phyloP scores from a whole-genome alignment of 192 early-diverging fungal genomes.

The Entophlyctis luteolus region DNA sequence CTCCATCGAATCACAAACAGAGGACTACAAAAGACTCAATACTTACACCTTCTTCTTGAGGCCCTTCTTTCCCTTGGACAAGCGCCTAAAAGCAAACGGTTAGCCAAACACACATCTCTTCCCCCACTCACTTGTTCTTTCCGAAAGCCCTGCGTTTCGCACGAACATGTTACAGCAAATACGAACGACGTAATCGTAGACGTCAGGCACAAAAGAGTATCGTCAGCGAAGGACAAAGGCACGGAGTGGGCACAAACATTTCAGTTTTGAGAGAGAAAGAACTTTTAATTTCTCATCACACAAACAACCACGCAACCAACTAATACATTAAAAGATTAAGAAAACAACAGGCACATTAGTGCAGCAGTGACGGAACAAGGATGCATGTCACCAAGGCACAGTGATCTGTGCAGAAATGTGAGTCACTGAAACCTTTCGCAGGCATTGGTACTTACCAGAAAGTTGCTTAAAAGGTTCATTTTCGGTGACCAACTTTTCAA shows the following conservation, averaged over 20 bases:
- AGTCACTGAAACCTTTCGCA: too few species aligned
- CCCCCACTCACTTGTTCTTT: constrained; percentile 71
- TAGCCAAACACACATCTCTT: neutral
- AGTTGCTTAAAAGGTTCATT: constrained; percentile 23
- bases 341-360: neutral
- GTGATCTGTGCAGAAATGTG: constrained; percentile 16
- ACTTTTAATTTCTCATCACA: too few species aligned
- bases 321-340: neutral
- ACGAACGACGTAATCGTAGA: too few species aligned
- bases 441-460: constrained; percentile 9
- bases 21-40: constrained; percentile 16
- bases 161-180: too few species aligned
- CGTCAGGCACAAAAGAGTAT: too few species aligned
- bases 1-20: constrained; percentile 16
- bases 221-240: too few species aligned
- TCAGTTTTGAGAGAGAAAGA: too few species aligned
- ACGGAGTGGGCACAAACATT: too few species aligned
- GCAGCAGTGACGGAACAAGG: neutral
- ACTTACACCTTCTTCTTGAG: constrained; percentile 97
- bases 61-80: constrained; percentile 98
- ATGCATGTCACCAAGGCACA: constrained; percentile 16
- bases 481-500: constrained; percentile 27
- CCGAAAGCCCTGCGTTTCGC: constrained; percentile 59
- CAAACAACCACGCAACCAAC: too few species aligned
- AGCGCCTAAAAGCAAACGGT: constrained; percentile 59